phyloP scores from a whole-genome alignment of 2,329 filamentous ascomycete genomes.

The Tolypocladium nubicola region DNA sequence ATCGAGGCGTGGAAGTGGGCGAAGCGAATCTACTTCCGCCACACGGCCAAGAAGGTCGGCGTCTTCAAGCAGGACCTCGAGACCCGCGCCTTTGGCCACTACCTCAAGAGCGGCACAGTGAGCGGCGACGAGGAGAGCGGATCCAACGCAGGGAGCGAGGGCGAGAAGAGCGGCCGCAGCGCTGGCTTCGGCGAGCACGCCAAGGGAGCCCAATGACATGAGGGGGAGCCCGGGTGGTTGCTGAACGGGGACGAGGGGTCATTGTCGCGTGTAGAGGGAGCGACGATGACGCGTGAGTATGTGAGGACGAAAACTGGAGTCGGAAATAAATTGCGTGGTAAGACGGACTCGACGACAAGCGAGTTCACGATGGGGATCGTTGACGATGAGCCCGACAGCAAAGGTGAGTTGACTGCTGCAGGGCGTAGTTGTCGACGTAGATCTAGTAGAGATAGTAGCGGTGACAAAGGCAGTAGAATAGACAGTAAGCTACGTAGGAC shows the following conservation, averaged over 20 bases:
- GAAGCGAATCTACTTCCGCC: conserved; percentile 33
- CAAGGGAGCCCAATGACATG: conserved; percentile 9
- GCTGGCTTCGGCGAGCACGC: background rate
- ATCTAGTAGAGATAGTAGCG: background rate
- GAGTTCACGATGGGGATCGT: background rate
- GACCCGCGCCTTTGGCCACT: conserved; percentile 21
- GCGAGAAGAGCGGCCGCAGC: conserved; percentile 4
- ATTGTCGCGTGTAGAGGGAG: background rate
- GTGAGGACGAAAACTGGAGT: background rate
- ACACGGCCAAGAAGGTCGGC: conserved; percentile 7
- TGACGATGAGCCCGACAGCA: background rate
- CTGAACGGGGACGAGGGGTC: background rate
- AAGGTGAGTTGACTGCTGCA: background rate
- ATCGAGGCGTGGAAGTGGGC: conserved; percentile 48
- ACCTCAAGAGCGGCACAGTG: conserved; percentile 12
- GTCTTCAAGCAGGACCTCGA: conserved; percentile 16
- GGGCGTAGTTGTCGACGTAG: background rate
- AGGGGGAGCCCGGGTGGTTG: conserved; percentile 2
- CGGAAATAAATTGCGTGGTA: background rate
- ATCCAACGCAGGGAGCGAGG: conserved; percentile 1
- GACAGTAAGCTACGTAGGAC: background rate
- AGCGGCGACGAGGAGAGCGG: conserved; percentile 9
- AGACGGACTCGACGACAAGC: background rate
- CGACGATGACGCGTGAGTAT: background rate
- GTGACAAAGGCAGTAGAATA: background rate